Conservation (phyloP, 2,329 filamentous ascomycete genomes). For the Exophiala bonariae region DNA sequence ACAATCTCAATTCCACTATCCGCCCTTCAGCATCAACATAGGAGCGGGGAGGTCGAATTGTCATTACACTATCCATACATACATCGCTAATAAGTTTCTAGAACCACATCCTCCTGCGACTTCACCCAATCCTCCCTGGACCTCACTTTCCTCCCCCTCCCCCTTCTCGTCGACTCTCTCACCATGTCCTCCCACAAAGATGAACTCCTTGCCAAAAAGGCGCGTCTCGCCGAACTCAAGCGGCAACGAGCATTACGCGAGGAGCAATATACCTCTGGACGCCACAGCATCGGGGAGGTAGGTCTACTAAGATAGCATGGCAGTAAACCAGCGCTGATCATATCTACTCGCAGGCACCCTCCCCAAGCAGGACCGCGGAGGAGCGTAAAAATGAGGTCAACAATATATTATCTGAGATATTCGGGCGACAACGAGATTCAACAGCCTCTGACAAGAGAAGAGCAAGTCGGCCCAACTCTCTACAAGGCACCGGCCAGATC, state of each 20-base stretch:
- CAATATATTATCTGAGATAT: conserved; percentile 77
- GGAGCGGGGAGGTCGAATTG: too few species aligned
- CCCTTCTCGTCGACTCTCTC: not conserved
- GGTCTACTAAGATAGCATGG: conserved; percentile 22
- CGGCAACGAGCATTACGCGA: conserved; percentile 82
- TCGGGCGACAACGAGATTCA: conserved; percentile 62
- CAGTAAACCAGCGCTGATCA: conserved; percentile 10
- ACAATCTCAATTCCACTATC: too few species aligned
- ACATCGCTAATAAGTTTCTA: too few species aligned
- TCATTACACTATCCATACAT: too few species aligned
- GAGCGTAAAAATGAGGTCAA: conserved; percentile 48
- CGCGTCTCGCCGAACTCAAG: conserved; percentile 94
- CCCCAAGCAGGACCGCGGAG: conserved; percentile 23
- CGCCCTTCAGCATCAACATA: too few species aligned
- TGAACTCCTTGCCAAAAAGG: conserved; percentile 95
- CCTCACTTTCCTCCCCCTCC: too few species aligned
- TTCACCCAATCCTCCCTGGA: too few species aligned
- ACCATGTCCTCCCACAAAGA: conserved; percentile 67
- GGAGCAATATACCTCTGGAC: conserved; percentile 69
- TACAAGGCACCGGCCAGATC: conserved; percentile 76
- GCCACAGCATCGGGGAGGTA: conserved; percentile 76
- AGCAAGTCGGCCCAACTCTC: conserved; percentile 80
- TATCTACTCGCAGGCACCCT: conserved; percentile 16
- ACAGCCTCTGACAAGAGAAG: conserved; percentile 39
- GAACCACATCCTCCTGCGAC: too few species aligned